These are phyloP conservation scores for Gaeumannomyces sp. DNA, from an alignment of 2,329 filamentous ascomycete species.

Conservation along the genomic window DNA sequence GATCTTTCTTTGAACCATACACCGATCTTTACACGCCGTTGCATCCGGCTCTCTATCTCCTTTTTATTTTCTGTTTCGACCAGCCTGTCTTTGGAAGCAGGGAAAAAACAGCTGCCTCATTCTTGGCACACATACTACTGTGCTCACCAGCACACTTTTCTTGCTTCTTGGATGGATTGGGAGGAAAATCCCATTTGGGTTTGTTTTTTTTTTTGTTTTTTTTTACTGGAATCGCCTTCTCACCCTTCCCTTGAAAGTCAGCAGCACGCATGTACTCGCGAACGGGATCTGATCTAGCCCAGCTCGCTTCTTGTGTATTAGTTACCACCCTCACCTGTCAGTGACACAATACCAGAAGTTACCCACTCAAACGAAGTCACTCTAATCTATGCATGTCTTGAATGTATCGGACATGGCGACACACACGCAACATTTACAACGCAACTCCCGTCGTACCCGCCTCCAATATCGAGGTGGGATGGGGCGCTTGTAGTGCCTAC, in stretches of 20 bases:
- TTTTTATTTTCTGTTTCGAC: slow-evolving; percentile 12
- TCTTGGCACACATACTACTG: not conserved
- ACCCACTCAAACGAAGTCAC: slow-evolving; percentile 46
- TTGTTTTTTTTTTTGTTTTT: slow-evolving; percentile 9
- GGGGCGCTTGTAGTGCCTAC: too few relatives aligned
- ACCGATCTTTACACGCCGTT: slow-evolving; percentile 15
- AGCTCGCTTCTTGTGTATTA: slow-evolving; percentile 63
- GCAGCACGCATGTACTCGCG: slow-evolving; percentile 15
- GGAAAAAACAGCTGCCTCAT: not conserved
- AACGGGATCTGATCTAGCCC: slow-evolving; percentile 27
- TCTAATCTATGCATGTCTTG: too few relatives aligned
- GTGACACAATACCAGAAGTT: slow-evolving; percentile 57
- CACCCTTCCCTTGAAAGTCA: slow-evolving; percentile 14
- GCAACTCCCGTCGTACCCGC: too few relatives aligned
- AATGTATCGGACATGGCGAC: too few relatives aligned
- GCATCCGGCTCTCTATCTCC: slow-evolving; percentile 19
- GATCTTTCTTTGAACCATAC: slow-evolving; percentile 12
- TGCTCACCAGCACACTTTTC: not conserved
- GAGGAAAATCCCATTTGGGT: slow-evolving; percentile 7
- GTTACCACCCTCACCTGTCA: slow-evolving; percentile 32
- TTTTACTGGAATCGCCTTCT: not conserved
- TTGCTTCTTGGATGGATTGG: slow-evolving; percentile 9
- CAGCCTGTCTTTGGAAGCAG: not conserved
- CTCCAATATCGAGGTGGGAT: too few relatives aligned
- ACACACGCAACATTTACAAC: too few relatives aligned